Evolutionary conservation across 1,284 basidiomycete species (phyloP), one percentile per base, ranked within the genome.

Genomic region (Cryptococcus depauperatus): DNA sequence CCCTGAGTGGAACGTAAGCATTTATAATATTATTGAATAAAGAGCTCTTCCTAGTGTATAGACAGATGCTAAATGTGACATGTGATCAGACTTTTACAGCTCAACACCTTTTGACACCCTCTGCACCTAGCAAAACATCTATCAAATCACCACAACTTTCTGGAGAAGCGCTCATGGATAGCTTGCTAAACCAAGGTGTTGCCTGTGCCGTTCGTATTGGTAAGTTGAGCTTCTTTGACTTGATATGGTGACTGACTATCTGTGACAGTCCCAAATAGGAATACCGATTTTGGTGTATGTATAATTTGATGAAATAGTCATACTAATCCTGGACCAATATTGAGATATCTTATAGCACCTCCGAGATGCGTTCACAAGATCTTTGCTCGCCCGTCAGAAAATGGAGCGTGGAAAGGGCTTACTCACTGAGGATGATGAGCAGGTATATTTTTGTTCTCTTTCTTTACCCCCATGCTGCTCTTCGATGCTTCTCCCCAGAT

Each of bases 301-400:
- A 22, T 30, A n/a, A 4, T 3, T 21, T 22, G n/a, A n/a, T n/a
- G n/a, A n/a, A n/a, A n/a, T n/a, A n/a, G n/a, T n/a, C n/a, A n/a
- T 22, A 2, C 35, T 25, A 7, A 21, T 37, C 13, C 7, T 19
- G 40, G 1, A 9, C n/a, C 22, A 27, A 18, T 34, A 9, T 16
- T 21, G 18, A 46, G 8, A 9, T 4, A 18, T 32, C 4, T 18
- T 5, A 27, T 37, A 68, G 47, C 76, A 78, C 54, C 66, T 78
- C 5, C 69, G 76, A 2, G 76, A 77, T 51, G 76, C 74, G 0
- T 74, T 77, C 52, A 70, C 69, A 1, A 68, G 76, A 16, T 71
- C 75, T 5, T 57, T 77, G 8, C 58, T 68, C 23, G 68, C 64
- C 0, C 64, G 76, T 3, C 65, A 75, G 40, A 76, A 76, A 53